Conservation (phyloP, 2,329 filamentous ascomycete species). For the Claviceps digitariae region DNA sequence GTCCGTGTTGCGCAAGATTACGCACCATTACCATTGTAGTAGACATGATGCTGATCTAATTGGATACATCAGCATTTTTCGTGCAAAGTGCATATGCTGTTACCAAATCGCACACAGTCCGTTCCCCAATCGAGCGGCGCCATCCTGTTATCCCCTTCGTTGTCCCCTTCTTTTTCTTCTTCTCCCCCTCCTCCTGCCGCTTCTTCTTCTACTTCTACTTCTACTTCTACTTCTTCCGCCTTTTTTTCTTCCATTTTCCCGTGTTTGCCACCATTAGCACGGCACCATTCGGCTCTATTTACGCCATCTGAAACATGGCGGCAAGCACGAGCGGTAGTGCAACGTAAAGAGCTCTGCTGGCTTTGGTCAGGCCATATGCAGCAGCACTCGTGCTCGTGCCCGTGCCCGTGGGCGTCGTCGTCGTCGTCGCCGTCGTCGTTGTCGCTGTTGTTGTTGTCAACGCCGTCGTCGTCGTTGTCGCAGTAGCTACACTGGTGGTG, state of each 20-base stretch:
- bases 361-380: neutral
- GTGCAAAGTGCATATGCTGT: neutral
- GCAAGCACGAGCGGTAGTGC: slow-evolving; percentile 1
- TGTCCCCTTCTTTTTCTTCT: neutral
- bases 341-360: slow-evolving; percentile 1
- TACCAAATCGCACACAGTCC: neutral
- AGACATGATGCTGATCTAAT: neutral
- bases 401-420: neutral
- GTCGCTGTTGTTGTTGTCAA: slow-evolving; percentile 2
- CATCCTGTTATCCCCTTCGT: neutral
- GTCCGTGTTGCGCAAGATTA: neutral
- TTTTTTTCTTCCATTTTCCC: neutral
- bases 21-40: neutral
- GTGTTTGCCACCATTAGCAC: neutral
- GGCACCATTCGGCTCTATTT: neutral
- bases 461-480: slow-evolving; percentile 2
- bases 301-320: slow-evolving; percentile 1
- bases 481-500: neutral
- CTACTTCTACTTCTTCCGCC: neutral
- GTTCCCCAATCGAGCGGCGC: neutral
- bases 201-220: neutral
- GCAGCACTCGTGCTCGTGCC: neutral
- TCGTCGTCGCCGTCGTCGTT: slow-evolving; percentile 1
- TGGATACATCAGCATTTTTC: neutral
- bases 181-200: neutral